Conservation (phyloP, 2,329 filamentous ascomycete genomes). For the Aspergillus niger region DNA sequence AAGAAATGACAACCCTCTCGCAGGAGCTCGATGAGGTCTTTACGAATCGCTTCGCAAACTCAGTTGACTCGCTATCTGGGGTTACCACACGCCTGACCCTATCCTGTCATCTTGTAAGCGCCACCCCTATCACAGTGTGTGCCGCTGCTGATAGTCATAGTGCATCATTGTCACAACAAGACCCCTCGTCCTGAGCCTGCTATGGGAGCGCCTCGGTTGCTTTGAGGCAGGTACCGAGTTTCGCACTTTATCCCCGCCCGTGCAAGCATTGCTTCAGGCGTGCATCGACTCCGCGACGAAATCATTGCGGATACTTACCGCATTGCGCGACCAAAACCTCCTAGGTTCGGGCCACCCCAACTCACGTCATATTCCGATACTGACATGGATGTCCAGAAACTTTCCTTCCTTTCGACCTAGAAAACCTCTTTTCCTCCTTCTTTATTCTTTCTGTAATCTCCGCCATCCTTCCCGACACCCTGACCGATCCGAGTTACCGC, state of each 20-base stretch:
- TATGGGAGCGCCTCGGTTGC: slow-evolving; percentile 24
- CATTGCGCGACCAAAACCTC: slow-evolving; percentile 27
- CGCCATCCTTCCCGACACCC: slow-evolving; percentile 45
- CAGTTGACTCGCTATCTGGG: slow-evolving; percentile 39
- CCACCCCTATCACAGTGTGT: background rate
- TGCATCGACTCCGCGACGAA: slow-evolving; percentile 27
- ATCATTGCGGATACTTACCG: slow-evolving; percentile 24
- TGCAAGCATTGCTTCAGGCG: slow-evolving; percentile 25
- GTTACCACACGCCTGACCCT: slow-evolving; percentile 37
- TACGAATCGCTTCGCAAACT: slow-evolving; percentile 37
- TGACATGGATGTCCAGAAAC: slow-evolving; percentile 19
- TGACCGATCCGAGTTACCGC: slow-evolving; percentile 48
- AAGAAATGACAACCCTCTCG: slow-evolving; percentile 35
- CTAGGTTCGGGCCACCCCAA: slow-evolving; percentile 17
- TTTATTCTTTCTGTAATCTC: slow-evolving; percentile 36
- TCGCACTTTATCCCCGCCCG: slow-evolving; percentile 22
- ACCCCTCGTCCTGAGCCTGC: slow-evolving; percentile 23
- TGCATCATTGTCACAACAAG: slow-evolving; percentile 31
- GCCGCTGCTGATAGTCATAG: slow-evolving; percentile 5
- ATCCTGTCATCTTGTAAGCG: slow-evolving; percentile 37
- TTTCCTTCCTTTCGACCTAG: slow-evolving; percentile 40
- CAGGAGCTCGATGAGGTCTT: slow-evolving; percentile 39
- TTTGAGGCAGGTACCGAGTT: slow-evolving; percentile 20
- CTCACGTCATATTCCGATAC: background rate
- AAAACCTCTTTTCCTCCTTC: slow-evolving; percentile 35